Base-by-base conservation (phyloP, 2,329 filamentous ascomycete species). In the Macrophomina tecta region DNA sequence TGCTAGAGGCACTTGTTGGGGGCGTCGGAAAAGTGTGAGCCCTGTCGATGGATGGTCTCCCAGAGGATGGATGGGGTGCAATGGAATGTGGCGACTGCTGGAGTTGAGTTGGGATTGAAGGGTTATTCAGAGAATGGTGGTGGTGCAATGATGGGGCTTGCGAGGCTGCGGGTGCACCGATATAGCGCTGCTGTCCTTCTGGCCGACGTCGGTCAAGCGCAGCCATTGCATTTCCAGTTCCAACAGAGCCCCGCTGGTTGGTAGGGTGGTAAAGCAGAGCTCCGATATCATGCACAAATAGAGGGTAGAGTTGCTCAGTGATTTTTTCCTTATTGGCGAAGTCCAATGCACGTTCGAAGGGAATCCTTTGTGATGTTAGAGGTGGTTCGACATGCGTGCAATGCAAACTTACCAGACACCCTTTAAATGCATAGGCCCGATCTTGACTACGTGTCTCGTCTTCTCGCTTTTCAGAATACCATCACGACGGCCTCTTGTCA, bases 291-390 rank as follows among this genome's bases (percentile, higher is more conserved):
- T 98, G 94, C 46, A 98, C 95, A 78, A 99, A 99, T 58, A 99
- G 84, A 63, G 95, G 95, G 79, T 98, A 99, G 65, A 98, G 83
- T 56, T 94, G 83, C 80, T 98, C 94, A 0, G 95, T 98, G 70
- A 98, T 99, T 82, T 98, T 98, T 81, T 99, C 95, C 85, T 97
- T 98, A 83, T 99, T 99, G 71, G 95, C 95, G 77, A 99, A 98
- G 74, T 98, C 95, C 64, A 99, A 83, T n/a, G 95, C 95, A 71
- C 95, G 90, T 73, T 98, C 95, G 74, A 97, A 98, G 1, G 95
- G 95, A 74, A 99, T 99, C 94, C 94, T 97, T 72, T 18, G 9
- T 5, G 7, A 7, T 30, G 65, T 74, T 62, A 69, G 60, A 3
- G 18, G 38, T 16, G 42, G n/a, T 34, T 5, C 45, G 9, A 55